Conservation (phyloP, 768 basidiomycete species). For the Boletellus sp. region DNA sequence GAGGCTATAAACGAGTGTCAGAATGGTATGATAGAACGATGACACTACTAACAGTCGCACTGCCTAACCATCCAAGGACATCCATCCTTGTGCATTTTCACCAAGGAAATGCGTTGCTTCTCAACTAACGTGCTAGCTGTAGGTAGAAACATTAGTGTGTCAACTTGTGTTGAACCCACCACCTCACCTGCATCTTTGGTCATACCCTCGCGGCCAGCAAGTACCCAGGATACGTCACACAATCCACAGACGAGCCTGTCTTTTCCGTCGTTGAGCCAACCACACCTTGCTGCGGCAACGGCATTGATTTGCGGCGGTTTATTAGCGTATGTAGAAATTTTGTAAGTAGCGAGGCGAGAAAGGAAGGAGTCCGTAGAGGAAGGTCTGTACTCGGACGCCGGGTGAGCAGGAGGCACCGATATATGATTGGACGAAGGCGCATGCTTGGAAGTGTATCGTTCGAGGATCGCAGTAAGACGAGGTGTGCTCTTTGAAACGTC, state of each 20-base stretch:
- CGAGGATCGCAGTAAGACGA: slow-evolving; percentile 65
- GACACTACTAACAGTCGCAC: slow-evolving; percentile 60
- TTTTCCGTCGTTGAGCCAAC: slow-evolving; percentile 82
- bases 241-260: slow-evolving; percentile 73
- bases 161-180: slow-evolving; percentile 23
- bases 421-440: slow-evolving; percentile 45
- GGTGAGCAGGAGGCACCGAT: slow-evolving; percentile 20
- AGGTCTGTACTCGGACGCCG: slow-evolving; percentile 65
- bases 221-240: slow-evolving; percentile 71
- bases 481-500: slow-evolving; percentile 57
- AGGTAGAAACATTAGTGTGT: slow-evolving; percentile 15
- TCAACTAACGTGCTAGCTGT: slow-evolving; percentile 68
- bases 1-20: slow-evolving; percentile 40
- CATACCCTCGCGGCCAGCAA: slow-evolving; percentile 68
- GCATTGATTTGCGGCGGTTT: slow-evolving; percentile 73
- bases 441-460: slow-evolving; percentile 59
- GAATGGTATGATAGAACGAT: background rate
- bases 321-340: slow-evolving; percentile 74
- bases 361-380: slow-evolving; percentile 74
- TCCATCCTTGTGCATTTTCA: slow-evolving; percentile 72
- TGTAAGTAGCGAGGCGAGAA: slow-evolving; percentile 71
- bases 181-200: slow-evolving; percentile 70
- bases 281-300: slow-evolving; percentile 76
- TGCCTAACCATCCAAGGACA: slow-evolving; percentile 84
- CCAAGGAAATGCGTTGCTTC: slow-evolving; percentile 63